Base-by-base conservation (phyloP, 1,284 basidiomycete species). In the Vanrija sp. region DNA sequence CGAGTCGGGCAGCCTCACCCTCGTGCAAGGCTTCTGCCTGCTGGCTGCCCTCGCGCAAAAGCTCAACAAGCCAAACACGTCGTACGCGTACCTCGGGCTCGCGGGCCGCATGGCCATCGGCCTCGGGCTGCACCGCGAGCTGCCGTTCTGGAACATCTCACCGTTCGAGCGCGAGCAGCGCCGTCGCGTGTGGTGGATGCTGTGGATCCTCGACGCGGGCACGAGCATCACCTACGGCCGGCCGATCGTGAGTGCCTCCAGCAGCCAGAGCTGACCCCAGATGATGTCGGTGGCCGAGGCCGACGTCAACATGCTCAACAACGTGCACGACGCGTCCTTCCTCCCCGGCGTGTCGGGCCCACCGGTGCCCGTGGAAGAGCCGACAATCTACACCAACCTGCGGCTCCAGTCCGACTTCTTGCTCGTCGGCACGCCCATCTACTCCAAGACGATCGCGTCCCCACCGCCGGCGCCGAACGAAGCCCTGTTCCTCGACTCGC, bases 201-300 rank as follows among this genome's bases (percentile, higher is more conserved):
- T 62, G 6, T 60, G 39, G 47, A 43, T 39, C n/a, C 55, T 60
- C 38, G 59, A 60, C 20, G 38, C 54, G 9, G 58, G 55, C 44
- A 47, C 47, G 9, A 37, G 42, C 18, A 20, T 57, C 27, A 62
- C 66, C 0, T 67, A 66, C 31, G 64, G 64, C 3, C 57, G 64
- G 1, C 64, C 66, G 3, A 61, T 65, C 15, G 61, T 62, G 41
- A 53, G 61, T 51, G n/a, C n/a, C n/a, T 18, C 89, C 90, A 6
- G 41, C 10, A 15, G 23, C n/a, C n/a, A n/a, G n/a, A n/a, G n/a
- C n/a, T n/a, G 20, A 7, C 18, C 12, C 10, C 4, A 19, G 24
- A 35, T 53, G 23, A 48, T 24, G 19, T 10, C 18, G 0, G 45
- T 54, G 6, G 49, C 25, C 24, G 61, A 63, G 22, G 56, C 61